These are phyloP conservation scores for Cladosporium sp. DNA, from an alignment of 2,329 filamentous ascomycete species.

Conservation along the genomic window DNA sequence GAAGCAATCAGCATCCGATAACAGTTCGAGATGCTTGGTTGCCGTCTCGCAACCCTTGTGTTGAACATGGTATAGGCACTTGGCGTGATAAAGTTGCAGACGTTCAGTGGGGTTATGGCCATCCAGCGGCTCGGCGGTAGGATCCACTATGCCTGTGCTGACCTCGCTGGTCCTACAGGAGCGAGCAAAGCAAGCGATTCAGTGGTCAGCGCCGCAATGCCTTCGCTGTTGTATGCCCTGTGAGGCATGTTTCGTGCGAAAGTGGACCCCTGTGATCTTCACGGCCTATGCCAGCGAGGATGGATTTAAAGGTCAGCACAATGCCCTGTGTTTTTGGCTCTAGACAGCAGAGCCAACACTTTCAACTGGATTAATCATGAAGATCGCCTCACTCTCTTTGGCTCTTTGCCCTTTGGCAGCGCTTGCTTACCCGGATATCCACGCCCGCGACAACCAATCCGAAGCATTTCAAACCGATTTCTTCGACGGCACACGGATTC, in stretches of 20 bases:
- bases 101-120: slow-evolving; percentile 8
- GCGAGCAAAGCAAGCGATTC: slow-evolving; percentile 4
- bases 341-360: neutral
- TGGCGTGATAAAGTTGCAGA: slow-evolving; percentile 17
- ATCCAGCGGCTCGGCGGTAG: slow-evolving; percentile 14
- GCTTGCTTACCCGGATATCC: slow-evolving; percentile 12
- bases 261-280: neutral
- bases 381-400: slow-evolving; percentile 2
- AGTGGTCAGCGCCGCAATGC: slow-evolving; percentile 9
- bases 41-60: slow-evolving; percentile 3
- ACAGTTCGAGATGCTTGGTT: slow-evolving; percentile 9
- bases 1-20: neutral
- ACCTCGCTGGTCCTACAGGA: slow-evolving; percentile 1
- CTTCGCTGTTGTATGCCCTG: slow-evolving; percentile 13
- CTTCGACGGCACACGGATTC: slow-evolving; percentile 30
- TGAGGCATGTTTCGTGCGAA: slow-evolving; percentile 10
- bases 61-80: slow-evolving; percentile 9
- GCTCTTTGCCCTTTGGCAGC: slow-evolving; percentile 18
- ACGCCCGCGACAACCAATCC: slow-evolving; percentile 11
- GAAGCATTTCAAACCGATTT: slow-evolving; percentile 29
- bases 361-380: slow-evolving; percentile 5
- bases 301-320: slow-evolving; percentile 13
- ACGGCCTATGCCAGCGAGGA: neutral
- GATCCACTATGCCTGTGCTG: slow-evolving; percentile 15
- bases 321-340: neutral